Percentiles rank a stretch among this genome's conserved stretches.
These are phyloP conservation scores for Daedaleopsis nitida DNA, from an alignment of 768 basidiomycete species.

Conservation along the genomic window DNA sequence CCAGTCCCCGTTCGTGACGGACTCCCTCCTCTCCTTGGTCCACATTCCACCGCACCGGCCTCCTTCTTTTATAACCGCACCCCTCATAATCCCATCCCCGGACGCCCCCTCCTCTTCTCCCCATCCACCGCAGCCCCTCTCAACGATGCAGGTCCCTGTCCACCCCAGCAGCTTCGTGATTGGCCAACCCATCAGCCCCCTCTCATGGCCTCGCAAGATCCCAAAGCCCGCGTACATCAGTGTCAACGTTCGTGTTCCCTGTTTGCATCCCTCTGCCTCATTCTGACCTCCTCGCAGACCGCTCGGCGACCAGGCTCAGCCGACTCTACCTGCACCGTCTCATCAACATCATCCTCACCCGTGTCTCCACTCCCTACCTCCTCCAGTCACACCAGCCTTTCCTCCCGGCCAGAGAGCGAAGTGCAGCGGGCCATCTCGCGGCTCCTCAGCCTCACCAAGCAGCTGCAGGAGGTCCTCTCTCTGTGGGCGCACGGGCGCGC, in stretches of 20 bases:
- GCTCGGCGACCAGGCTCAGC: constrained; percentile 18
- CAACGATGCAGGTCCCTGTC: constrained; percentile 17
- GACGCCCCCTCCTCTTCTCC: neutral
- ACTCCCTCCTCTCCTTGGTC: constrained; percentile 10
- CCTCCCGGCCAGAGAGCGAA: constrained; percentile 34
- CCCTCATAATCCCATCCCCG: too few species aligned
- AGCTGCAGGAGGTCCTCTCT: constrained; percentile 70
- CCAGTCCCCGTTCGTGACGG: constrained; percentile 15
- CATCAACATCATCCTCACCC: constrained; percentile 18
- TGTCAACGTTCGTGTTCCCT: constrained; percentile 12
- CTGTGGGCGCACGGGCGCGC: constrained; percentile 67
- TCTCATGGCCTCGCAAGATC: constrained; percentile 22
- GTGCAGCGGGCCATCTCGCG: constrained; percentile 62
- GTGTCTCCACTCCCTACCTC: constrained; percentile 10
- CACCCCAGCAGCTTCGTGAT: constrained; percentile 21
- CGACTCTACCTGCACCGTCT: constrained; percentile 20
- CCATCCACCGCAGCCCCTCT: neutral
- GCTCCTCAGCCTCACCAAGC: constrained; percentile 81
- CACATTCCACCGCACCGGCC: constrained; percentile 8
- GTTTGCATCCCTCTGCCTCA: neutral
- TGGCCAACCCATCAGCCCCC: constrained; percentile 19
- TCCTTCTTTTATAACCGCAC: neutral
- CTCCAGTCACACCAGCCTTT: neutral
- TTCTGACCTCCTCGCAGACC: constrained; percentile 3
- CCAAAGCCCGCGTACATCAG: constrained; percentile 15